Base-by-base conservation (phyloP, 116 monocot species). In the Posidonia oceanica region DNA sequence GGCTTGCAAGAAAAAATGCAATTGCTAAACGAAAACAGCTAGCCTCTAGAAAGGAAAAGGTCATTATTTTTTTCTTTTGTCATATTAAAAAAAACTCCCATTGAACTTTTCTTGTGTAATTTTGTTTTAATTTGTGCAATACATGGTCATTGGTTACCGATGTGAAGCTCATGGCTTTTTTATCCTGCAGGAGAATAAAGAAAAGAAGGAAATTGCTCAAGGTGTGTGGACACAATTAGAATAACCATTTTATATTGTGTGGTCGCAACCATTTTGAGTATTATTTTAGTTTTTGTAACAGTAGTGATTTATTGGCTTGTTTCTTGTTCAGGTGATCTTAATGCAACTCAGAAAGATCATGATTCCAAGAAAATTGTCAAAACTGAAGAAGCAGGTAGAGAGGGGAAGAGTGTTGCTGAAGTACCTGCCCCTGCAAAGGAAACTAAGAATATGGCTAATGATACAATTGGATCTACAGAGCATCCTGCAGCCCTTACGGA, bases 11-110 rank as follows among this genome's bases (percentile, higher is more conserved):
- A 64, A 79, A 82, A 74, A 73, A 72, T 14, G 17, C 69, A 44
- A 66, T 56, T 65, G 74, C 52, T 39, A 90, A 86, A 38, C 79
- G 75, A 71, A 86, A 88, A 74, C 39, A 59, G 61, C 63, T 72
- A n/a, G 40, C 76, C 63, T 61, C 67, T 23, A 85, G 82, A 76
- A 74, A 84, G 44, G 82, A 82, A 14, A 90, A 94, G 84, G 91
- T 95, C 17, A 16, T 52, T 67, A 14, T 40, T 67, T 53, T 68
- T 51, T 21, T 8, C 12, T 1, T 42, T 48, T 40, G 8, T 15
- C 39, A 63, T 63, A 5, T 66, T 41, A 2, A 10, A 3, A 41
- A 40, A 18, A 18, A 20, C 40, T 66, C 40, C 20, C 18, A 66
- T 7, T 39, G 7, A 41, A 14, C 4, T 39, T 39, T 17, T 44